Conservation (phyloP, 2,329 filamentous ascomycete genomes). For the Pseudohalonectria lignicola region DNA sequence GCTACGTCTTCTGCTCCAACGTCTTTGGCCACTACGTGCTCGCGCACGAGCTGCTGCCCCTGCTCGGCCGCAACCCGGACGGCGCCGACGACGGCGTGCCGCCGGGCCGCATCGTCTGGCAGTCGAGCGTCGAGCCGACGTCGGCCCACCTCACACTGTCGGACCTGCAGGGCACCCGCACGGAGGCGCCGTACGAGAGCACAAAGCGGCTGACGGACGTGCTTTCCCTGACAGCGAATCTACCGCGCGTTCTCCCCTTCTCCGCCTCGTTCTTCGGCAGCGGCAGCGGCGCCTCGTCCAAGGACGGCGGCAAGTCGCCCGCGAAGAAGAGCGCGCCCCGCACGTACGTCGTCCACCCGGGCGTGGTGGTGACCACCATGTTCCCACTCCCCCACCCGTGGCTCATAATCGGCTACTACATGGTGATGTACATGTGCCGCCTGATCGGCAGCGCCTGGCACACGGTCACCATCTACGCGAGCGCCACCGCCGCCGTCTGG, state of each 20-base stretch:
- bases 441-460: constrained; percentile 86
- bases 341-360: constrained; percentile 76
- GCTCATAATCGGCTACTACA: constrained; percentile 51
- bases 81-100: constrained; percentile 17
- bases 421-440: constrained; percentile 60
- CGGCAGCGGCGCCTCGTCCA: constrained; percentile 9
- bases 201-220: constrained; percentile 82
- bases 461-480: constrained; percentile 61
- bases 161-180: constrained; percentile 49
- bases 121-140: constrained; percentile 68
- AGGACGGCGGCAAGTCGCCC: constrained; percentile 11
- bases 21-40: constrained; percentile 94
- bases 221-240: constrained; percentile 59
- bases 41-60: constrained; percentile 64
- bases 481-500: constrained; percentile 68
- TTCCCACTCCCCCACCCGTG: constrained; percentile 64
- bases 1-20: constrained; percentile 81
- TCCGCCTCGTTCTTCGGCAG: constrained; percentile 44
- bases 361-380: constrained; percentile 73
- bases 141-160: constrained; percentile 49
- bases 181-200: constrained; percentile 64
- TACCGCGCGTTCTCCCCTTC: constrained; percentile 51
- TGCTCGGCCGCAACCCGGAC: constrained; percentile 44
- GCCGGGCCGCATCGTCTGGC: constrained; percentile 70
- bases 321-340: constrained; percentile 33